Evolutionary conservation across 306 rosid genomes (phyloP).

Genomic region (Medicago truncatula): DNA sequence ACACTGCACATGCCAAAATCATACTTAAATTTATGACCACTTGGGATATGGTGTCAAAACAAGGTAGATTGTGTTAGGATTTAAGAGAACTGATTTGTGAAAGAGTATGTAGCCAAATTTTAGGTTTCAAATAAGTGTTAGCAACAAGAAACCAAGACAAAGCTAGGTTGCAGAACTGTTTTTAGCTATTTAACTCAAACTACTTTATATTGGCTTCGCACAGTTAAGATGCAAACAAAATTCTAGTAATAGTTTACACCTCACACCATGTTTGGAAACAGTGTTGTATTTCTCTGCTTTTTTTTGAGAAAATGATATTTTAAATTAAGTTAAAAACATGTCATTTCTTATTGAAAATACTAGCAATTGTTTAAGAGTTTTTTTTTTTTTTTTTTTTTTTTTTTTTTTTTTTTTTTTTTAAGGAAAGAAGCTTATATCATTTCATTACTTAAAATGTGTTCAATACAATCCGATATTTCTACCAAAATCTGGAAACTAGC

Average conservation of each 20-base stretch:
- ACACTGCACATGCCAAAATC: constrained; percentile 28
- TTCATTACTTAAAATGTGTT: too few relatives aligned
- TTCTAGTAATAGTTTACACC: background rate
- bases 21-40: constrained; percentile 30
- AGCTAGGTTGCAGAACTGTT: constrained; percentile 42
- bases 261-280: background rate
- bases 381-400: too few relatives aligned
- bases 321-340: background rate
- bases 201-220: constrained; percentile 46
- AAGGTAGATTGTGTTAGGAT: background rate
- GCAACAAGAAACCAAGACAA: constrained; percentile 32
- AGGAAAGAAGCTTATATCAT: too few relatives aligned
- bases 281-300: background rate
- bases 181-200: constrained; percentile 43
- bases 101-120: background rate
- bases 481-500: too few relatives aligned
- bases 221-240: constrained; percentile 42
- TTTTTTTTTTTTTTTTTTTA: too few relatives aligned
- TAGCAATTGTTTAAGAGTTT: background rate
- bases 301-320: too few relatives aligned
- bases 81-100: constrained; percentile 6
- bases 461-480: too few relatives aligned
- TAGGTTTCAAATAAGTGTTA: constrained; percentile 32
- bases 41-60: constrained; percentile 30
- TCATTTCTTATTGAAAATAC: background rate